phyloP scores from a whole-genome alignment of 306 rosid genomes.

The Begonia loranthoides region DNA sequence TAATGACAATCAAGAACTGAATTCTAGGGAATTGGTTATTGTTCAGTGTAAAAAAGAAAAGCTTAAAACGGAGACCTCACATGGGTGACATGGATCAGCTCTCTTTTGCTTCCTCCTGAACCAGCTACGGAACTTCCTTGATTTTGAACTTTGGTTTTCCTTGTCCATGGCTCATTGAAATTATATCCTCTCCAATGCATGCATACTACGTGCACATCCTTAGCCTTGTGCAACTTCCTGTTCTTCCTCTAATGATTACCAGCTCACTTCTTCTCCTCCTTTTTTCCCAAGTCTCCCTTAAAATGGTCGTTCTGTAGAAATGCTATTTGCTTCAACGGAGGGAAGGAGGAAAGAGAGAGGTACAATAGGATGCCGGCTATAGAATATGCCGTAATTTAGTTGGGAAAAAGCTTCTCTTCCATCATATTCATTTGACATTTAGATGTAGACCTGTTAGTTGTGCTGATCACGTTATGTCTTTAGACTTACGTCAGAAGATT shows the following conservation, averaged over 20 bases:
- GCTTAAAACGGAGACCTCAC: constrained; percentile 42
- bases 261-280: neutral
- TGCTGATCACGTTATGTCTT: neutral
- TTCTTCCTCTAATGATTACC: neutral
- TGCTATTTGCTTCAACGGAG: neutral
- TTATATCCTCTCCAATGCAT: neutral
- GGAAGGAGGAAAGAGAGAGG: neutral
- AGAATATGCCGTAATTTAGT: neutral
- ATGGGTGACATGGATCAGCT: constrained; percentile 23
- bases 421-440: neutral
- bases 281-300: too few relatives aligned
- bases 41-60: too few relatives aligned
- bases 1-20: too few relatives aligned
- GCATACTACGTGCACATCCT: neutral
- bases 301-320: neutral
- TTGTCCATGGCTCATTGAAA: constrained; percentile 26
- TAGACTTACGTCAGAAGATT: neutral
- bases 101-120: constrained; percentile 30
- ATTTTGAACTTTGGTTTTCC: constrained; percentile 27
- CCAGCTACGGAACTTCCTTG: constrained; percentile 36
- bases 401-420: neutral
- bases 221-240: neutral
- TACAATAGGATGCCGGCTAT: neutral
- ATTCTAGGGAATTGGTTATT: too few relatives aligned
- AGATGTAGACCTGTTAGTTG: neutral